Conservation (phyloP, 306 rosid genomes). For the Comarum palustre region DNA sequence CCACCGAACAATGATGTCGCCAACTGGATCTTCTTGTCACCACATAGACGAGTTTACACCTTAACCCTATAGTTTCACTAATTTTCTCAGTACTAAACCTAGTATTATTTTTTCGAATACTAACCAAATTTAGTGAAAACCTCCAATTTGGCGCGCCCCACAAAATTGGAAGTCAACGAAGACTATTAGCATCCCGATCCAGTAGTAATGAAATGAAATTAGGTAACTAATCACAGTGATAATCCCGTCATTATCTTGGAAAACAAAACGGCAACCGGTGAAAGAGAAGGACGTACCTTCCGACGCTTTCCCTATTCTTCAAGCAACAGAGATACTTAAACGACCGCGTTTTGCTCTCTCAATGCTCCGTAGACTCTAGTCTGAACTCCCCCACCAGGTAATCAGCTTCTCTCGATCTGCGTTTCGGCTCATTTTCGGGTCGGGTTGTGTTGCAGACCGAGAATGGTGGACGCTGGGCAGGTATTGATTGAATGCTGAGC, state of each 20-base stretch:
- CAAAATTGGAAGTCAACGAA: conserved; percentile 1
- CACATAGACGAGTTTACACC: no score
- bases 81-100: not conserved
- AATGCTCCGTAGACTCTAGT: conserved; percentile 22
- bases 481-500: conserved; percentile 21
- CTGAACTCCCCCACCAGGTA: conserved; percentile 34
- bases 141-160: not conserved
- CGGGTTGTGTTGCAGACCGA: conserved; percentile 36
- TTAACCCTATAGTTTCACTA: not conserved
- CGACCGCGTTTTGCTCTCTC: conserved; percentile 28
- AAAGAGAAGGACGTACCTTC: conserved; percentile 58
- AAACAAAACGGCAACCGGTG: conserved; percentile 35
- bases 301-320: conserved; percentile 73
- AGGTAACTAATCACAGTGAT: not conserved
- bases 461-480: conserved; percentile 73
- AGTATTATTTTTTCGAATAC: not conserved
- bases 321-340: conserved; percentile 46
- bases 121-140: not conserved
- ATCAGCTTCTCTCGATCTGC: conserved; percentile 26
- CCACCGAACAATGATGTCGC: no score
- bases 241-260: not conserved
- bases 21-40: no score
- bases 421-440: not conserved
- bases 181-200: not conserved
- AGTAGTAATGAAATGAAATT: not conserved